These are phyloP conservation scores for Ricinus communis DNA, from an alignment of 345 rosid genomes.

Conservation along the genomic window DNA sequence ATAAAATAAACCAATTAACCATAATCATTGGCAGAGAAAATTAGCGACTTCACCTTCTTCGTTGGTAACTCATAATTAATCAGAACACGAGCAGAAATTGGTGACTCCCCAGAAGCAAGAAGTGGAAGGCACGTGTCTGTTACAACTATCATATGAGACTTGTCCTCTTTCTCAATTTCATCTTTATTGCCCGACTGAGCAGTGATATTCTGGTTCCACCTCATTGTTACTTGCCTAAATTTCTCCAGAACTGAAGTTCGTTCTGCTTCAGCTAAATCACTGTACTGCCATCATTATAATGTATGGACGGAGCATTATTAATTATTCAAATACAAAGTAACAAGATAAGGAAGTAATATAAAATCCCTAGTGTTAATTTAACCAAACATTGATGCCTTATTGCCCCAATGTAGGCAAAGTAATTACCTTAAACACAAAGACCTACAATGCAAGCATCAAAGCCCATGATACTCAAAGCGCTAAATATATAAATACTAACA, in stretches of 20 bases:
- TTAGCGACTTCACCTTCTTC: constrained; percentile 54
- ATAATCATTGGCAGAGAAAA: background rate
- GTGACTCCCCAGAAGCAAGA: constrained; percentile 58
- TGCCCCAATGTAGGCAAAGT: background rate
- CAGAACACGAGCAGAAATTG: constrained; percentile 64
- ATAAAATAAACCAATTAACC: constrained; percentile 5
- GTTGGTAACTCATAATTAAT: constrained; percentile 83
- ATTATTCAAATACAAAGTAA: constrained; percentile 1
- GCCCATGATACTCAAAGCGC: background rate
- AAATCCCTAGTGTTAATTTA: background rate
- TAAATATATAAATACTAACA: too few species aligned
- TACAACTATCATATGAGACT: constrained; percentile 65
- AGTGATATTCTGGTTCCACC: constrained; percentile 52
- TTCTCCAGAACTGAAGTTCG: constrained; percentile 52
- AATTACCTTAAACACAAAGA: background rate
- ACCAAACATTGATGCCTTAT: background rate
- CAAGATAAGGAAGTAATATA: background rate
- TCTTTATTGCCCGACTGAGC: constrained; percentile 38
- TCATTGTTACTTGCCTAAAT: constrained; percentile 52
- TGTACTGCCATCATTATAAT: constrained; percentile 50
- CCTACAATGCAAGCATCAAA: background rate
- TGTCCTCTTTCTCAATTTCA: constrained; percentile 41
- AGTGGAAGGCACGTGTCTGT: constrained; percentile 84
- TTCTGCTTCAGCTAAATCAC: constrained; percentile 67
- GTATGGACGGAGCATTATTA: background rate